Base-by-base conservation (phyloP, 176 grass and related monocot species). In the Paspalum notatum region DNA sequence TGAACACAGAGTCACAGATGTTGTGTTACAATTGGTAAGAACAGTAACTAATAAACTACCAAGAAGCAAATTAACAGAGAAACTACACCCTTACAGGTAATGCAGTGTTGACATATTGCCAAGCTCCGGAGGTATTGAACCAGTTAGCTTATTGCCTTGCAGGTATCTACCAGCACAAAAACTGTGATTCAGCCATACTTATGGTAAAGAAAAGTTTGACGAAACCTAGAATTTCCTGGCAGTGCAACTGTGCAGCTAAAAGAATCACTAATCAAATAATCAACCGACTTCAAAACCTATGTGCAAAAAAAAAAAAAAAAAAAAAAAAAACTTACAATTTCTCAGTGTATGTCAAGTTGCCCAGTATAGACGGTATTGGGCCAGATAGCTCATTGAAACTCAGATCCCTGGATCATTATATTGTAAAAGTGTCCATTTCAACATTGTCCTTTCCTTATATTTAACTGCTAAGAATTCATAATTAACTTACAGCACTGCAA, bases 41-140 rank as follows among this genome's bases (percentile, higher is more conserved):
- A 78, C 4, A 47, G 37, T 20, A 48, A 3, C 40, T 71, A 77
- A 75, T 42, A 24, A 68, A 72, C 18, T 41, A 43, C 37, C 14
- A 22, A 79, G 12, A 70, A 89, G 40, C 63, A 16, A 83, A 75
- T 22, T 41, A 43, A 57, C 8, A 10, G 45, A 43, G 5, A 37
- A 25, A 61, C 72, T 85, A 80, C 15, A 11, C n/a, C 37, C 77
- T 80, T 85, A 99, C 97, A 99, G 58, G 70, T 99, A 99, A 87
- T 96, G 92, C 82, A 99, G 89, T 14, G 92, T 91, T 25, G 85
- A 89, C 97, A 99, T 93, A 84, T 96, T 91, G 32, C 97, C 97
- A 80, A 99, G 89, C 76, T 99, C 93, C 3, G 93, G 93, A 2
- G 97, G 97, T 80, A 99, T 96, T 4, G 86, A 10, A 9, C 93